Evolutionary conservation across 169 alveolate species (phyloP).

Genomic region (Eimeria tenella): DNA sequence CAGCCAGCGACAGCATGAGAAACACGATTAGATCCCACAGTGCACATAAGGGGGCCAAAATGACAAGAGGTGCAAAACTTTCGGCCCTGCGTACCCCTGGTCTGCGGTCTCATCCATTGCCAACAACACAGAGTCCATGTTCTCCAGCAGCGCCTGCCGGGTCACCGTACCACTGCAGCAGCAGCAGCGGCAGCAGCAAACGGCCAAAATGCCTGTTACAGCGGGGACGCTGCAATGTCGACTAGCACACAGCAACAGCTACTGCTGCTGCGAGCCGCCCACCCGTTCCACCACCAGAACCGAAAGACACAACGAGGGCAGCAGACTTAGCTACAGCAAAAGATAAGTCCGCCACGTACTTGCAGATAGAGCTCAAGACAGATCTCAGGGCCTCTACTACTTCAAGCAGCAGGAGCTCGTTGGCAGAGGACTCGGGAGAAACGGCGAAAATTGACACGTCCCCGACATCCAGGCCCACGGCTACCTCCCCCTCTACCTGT

Average conservation of each 20-base stretch:
- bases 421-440: constrained; percentile 1
- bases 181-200: not conserved
- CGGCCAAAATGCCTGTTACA: not conserved
- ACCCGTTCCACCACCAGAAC: not conserved
- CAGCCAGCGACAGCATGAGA: not conserved
- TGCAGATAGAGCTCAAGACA: not conserved
- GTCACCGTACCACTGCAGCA: not conserved
- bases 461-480: not conserved
- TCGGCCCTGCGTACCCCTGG: not conserved
- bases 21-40: not conserved
- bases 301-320: not conserved
- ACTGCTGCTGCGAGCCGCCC: not conserved
- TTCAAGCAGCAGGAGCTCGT: constrained; percentile 27
- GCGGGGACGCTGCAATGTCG: not conserved
- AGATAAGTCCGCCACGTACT: not conserved
- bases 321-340: not conserved
- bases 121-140: constrained; percentile 7
- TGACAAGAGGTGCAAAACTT: not conserved
- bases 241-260: not conserved
- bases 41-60: no score
- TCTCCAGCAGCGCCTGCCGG: constrained; percentile 20
- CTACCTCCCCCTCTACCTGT: constrained; percentile 10
- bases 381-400: constrained; percentile 6
- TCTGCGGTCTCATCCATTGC: not conserved
- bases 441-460: constrained; percentile 10